Evolutionary conservation across 129 eudicot species (phyloP).

Genomic region (Helianthus tuberosus): DNA sequence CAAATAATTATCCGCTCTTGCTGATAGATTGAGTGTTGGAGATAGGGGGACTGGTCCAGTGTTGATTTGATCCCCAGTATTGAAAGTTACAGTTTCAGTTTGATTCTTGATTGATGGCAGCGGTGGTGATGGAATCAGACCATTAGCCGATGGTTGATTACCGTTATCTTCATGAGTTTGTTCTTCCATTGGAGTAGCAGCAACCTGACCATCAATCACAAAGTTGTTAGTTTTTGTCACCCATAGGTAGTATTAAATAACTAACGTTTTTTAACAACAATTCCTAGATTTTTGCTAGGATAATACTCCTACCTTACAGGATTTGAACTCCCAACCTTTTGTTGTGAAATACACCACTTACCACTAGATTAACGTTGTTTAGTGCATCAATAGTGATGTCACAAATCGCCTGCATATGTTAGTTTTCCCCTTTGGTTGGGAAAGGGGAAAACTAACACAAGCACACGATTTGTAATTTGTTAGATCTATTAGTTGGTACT

Average conservation of each 20-base stretch:
- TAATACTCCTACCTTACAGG: too few species aligned
- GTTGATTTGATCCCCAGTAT: conserved; percentile 24
- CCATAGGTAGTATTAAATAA: too few species aligned
- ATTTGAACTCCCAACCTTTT: too few species aligned
- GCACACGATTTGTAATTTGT: background rate
- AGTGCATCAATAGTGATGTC: too few species aligned
- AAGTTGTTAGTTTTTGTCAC: conserved; percentile 11
- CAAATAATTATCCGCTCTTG: conserved; percentile 31
- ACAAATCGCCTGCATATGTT: too few species aligned
- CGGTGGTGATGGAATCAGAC: conserved; percentile 42
- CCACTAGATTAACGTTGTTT: too few species aligned
- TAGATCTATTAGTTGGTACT: conserved; percentile 14
- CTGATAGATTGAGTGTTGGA: conserved; percentile 34
- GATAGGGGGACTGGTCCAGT: conserved; percentile 33
- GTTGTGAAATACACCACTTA: too few species aligned
- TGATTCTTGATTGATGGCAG: conserved; percentile 40
- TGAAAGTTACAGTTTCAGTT: conserved; percentile 26
- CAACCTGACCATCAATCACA: conserved; percentile 49
- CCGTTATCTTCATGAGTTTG: conserved; percentile 38
- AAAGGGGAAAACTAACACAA: background rate
- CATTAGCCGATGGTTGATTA: conserved; percentile 4
- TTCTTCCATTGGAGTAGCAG: conserved; percentile 49
- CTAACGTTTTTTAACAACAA: background rate
- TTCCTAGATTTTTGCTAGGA: too few species aligned
- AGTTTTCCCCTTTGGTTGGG: too few species aligned